These are phyloP conservation scores for Suillus clintonianus DNA, from an alignment of 768 basidiomycete genomes.

Conservation along the genomic window DNA sequence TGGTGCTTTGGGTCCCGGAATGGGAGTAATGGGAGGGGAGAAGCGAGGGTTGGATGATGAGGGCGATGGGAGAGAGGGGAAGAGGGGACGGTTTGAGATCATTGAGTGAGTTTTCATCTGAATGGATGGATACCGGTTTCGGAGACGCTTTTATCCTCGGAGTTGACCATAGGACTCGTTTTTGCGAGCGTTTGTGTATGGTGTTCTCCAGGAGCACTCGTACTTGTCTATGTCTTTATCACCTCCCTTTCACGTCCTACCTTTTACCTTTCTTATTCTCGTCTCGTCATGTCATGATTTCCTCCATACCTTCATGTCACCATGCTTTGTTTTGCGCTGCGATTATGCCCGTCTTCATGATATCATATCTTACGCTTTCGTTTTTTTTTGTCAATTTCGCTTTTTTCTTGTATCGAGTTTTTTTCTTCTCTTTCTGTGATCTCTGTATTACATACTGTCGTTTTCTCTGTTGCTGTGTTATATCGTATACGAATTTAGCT, in stretches of 20 bases:
- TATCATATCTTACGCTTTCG: slow-evolving; percentile 7
- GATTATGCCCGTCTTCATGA: slow-evolving; percentile 10
- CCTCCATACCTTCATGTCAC: neutral
- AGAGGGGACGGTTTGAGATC: slow-evolving; percentile 63
- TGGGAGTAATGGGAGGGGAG: slow-evolving; percentile 17
- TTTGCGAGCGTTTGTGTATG: neutral
- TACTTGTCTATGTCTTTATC: neutral
- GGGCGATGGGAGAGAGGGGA: slow-evolving; percentile 45
- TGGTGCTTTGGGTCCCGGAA: slow-evolving; percentile 6
- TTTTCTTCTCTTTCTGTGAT: neutral
- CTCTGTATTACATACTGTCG: neutral
- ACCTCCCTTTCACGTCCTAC: neutral
- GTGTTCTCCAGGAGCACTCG: neutral
- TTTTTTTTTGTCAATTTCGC: neutral
- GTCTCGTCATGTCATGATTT: neutral
- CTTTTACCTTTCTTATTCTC: neutral
- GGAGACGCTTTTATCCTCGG: neutral
- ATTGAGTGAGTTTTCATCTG: slow-evolving; percentile 43
- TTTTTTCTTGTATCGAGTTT: neutral
- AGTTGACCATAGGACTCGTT: neutral
- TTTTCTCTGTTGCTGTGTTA: slow-evolving; percentile 7
- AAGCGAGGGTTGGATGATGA: slow-evolving; percentile 41
- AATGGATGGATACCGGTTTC: neutral
- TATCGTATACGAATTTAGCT: slow-evolving; percentile 26
- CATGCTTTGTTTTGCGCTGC: slow-evolving; percentile 1